phyloP scores from a whole-genome alignment of 2,329 filamentous ascomycete genomes.

The Paraconiothyrium sp. region DNA sequence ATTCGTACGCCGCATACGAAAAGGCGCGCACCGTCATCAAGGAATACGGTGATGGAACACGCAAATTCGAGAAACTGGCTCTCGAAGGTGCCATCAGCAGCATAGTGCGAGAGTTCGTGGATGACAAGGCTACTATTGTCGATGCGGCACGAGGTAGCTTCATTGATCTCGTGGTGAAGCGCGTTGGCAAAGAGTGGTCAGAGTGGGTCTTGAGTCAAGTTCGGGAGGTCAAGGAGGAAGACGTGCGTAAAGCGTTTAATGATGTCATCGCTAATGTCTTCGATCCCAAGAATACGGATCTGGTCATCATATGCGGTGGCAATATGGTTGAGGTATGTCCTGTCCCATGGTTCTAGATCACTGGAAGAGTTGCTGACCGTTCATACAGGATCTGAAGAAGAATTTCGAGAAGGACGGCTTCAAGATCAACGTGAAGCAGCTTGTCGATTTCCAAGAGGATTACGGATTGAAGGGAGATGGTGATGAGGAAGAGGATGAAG shows the following conservation, averaged over 20 bases:
- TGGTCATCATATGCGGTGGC: constrained; percentile 87
- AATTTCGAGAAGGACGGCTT: constrained; percentile 81
- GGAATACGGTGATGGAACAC: constrained; percentile 75
- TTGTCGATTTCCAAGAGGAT: constrained; percentile 86
- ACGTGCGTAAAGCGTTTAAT: constrained; percentile 78
- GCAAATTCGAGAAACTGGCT: constrained; percentile 79
- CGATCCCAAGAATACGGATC: constrained; percentile 78
- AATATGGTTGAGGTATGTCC: constrained; percentile 81
- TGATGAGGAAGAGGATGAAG: constrained; percentile 65
- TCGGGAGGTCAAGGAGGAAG: constrained; percentile 75
- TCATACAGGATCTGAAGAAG: constrained; percentile 73
- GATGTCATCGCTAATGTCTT: constrained; percentile 84
- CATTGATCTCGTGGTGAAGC: constrained; percentile 79
- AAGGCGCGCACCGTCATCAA: constrained; percentile 79
- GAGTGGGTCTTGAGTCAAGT: constrained; percentile 80
- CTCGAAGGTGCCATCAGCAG: constrained; percentile 90
- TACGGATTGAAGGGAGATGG: constrained; percentile 79
- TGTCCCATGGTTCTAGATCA: neutral
- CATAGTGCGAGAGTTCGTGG: constrained; percentile 86
- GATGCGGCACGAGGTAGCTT: constrained; percentile 86
- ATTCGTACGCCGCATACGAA: constrained; percentile 84
- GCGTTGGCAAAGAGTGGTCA: constrained; percentile 79
- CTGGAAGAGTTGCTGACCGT: constrained; percentile 24
- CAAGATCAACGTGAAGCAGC: constrained; percentile 75
- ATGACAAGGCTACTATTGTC: constrained; percentile 87